Evolutionary conservation across 176 grass and related monocot species (phyloP), one percentile per base, ranked within the genome.

Genomic region (Aegilops bicornis): DNA sequence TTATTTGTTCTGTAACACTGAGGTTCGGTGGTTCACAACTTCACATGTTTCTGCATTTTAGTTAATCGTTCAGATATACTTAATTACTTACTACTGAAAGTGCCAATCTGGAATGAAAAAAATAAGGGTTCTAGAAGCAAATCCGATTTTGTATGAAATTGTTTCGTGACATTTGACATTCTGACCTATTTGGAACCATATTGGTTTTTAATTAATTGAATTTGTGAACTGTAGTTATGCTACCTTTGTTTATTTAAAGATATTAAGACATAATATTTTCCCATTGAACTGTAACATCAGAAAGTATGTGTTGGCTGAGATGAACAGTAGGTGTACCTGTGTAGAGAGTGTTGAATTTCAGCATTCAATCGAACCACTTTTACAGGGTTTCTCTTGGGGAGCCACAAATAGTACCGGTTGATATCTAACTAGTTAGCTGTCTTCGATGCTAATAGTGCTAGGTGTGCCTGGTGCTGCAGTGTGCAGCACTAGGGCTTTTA

Each of bases 1-100:
- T 36, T 82, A 91, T 66, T 45, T 58, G 37, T 78, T 73, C 40
- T 74, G 5, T 79, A 24, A 80, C 87, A 43, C 11, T 9, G 22
- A 50, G 37, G 30, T 80, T 25, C 43, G 52, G 48, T 76, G 25
- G 43, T 52, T 76, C 24, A 76, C 29, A 52, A 42, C 42, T 52
- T 69, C 14, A 83, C 54, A 4, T 77, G 32, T 68, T 85, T 17
- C 50, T 17, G 42, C 62, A 78, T 65, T 50, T 78, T 81, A 62
- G 22, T 66, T 76, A 76, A 31, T 45, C 39, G 17, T 79, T 45
- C 29, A 6, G 29, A 79, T 39, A 62, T 60, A 45, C 45, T 40
- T 84, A 14, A 29, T 20, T 75, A n/a, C 42, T 50, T 54, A 54
- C 27, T 82, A 68, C 43, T 36, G 12, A 33, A 36, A 76, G 82